Evolutionary conservation across 768 basidiomycete species (phyloP).

Genomic region (Russula virescens): DNA sequence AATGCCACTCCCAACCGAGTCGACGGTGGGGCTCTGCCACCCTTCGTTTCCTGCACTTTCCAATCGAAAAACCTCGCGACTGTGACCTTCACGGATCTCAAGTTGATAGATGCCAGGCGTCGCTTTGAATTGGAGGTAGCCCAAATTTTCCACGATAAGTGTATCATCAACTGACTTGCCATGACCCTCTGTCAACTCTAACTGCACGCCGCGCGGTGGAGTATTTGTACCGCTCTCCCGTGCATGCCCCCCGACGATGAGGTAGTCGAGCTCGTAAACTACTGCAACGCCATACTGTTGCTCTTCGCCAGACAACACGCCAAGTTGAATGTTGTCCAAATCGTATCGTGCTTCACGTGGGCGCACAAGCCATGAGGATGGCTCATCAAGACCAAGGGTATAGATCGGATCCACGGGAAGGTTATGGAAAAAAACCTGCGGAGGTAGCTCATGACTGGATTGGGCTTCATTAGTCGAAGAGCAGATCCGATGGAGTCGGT

Average conservation of each 20-base stretch:
- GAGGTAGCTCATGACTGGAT: constrained; percentile 50
- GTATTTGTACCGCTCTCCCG: constrained; percentile 58
- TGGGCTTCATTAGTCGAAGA: background rate
- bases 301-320: constrained; percentile 53
- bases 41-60: constrained; percentile 88
- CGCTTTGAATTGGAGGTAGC: constrained; percentile 94
- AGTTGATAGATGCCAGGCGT: constrained; percentile 84
- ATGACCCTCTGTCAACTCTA: constrained; percentile 59
- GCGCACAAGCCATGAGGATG: constrained; percentile 87
- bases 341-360: constrained; percentile 87
- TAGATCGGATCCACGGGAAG: constrained; percentile 86
- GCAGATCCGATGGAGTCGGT: background rate
- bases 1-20: constrained; percentile 65
- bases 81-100: constrained; percentile 76
- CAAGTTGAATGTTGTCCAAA: constrained; percentile 91
- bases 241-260: constrained; percentile 93
- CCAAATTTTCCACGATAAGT: constrained; percentile 88
- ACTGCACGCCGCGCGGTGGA: constrained; percentile 86
- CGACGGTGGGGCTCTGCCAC: constrained; percentile 72
- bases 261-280: constrained; percentile 81
- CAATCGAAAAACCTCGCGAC: constrained; percentile 71
- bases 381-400: constrained; percentile 90
- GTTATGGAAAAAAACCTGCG: constrained; percentile 57
- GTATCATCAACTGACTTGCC: constrained; percentile 67
- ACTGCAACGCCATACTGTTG: constrained; percentile 55